Evolutionary conservation across 2,329 filamentous ascomycete genomes (phyloP).

Genomic region (Colletotrichum musicola): DNA sequence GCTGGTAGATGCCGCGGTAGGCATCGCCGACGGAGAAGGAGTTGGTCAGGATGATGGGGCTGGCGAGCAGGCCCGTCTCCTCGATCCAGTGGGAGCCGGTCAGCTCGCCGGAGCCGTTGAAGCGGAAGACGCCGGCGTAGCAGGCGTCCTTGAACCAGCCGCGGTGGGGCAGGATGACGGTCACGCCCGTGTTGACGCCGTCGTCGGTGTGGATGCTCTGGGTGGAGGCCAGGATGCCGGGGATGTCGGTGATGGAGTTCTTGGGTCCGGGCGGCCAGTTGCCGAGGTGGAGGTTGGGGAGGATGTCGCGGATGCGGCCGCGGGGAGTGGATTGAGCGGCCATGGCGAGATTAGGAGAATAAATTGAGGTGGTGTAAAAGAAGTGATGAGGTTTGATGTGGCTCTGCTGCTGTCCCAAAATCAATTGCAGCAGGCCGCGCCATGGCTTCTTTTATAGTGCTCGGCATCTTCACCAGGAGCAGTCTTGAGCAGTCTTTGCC

Average conservation of each 20-base stretch:
- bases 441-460: background rate
- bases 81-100: slow-evolving; percentile 72
- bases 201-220: slow-evolving; percentile 55
- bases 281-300: slow-evolving; percentile 59
- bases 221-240: slow-evolving; percentile 61
- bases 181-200: slow-evolving; percentile 63
- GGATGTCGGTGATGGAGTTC: slow-evolving; percentile 65
- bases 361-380: too few species aligned
- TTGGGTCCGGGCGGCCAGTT: slow-evolving; percentile 57
- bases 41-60: slow-evolving; percentile 72
- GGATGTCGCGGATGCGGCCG: slow-evolving; percentile 56
- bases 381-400: background rate
- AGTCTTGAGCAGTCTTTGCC: too few species aligned
- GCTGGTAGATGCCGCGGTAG: slow-evolving; percentile 70
- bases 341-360: slow-evolving; percentile 2
- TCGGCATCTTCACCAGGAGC: background rate
- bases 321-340: slow-evolving; percentile 35
- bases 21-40: slow-evolving; percentile 69
- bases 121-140: slow-evolving; percentile 67
- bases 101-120: slow-evolving; percentile 75
- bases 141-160: slow-evolving; percentile 60
- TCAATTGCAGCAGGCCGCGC: background rate
- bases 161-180: slow-evolving; percentile 59
- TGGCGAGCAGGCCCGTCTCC: slow-evolving; percentile 70
- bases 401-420: background rate